Percentiles rank a stretch among this genome's conserved stretches.
Evolutionary conservation across 768 basidiomycete genomes (phyloP).

Genomic region (Pisolithus sp.): DNA sequence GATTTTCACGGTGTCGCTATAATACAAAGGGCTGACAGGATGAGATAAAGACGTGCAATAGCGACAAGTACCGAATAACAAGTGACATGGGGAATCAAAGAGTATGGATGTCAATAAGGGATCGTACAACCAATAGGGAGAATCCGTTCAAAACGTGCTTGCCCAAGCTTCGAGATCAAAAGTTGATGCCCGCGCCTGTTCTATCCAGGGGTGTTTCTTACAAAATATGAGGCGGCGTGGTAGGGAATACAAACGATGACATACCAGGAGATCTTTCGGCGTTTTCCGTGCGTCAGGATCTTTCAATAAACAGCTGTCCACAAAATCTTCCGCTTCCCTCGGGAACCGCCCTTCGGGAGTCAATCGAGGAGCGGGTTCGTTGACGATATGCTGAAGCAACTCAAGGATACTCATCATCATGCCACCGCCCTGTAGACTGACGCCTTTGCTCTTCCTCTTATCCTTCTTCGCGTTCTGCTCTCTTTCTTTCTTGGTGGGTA

Average conservation of each 20-base stretch:
- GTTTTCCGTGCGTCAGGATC: constrained; percentile 79
- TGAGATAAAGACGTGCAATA: constrained; percentile 26
- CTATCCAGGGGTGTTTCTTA: constrained; percentile 74
- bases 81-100: constrained; percentile 22
- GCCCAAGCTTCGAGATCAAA: constrained; percentile 81
- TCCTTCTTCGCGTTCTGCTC: constrained; percentile 59
- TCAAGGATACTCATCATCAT: constrained; percentile 99
- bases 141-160: constrained; percentile 51
- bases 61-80: constrained; percentile 15
- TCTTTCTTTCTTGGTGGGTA: constrained; percentile 35
- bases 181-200: constrained; percentile 48
- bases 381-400: constrained; percentile 95
- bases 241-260: background rate
- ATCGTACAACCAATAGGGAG: constrained; percentile 9
- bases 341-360: constrained; percentile 72
- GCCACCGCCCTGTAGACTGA: constrained; percentile 86
- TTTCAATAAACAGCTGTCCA: constrained; percentile 87
- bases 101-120: constrained; percentile 6
- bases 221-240: background rate
- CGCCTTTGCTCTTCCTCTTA: constrained; percentile 85
- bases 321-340: constrained; percentile 70
- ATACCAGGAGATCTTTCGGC: constrained; percentile 80
- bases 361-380: constrained; percentile 91
- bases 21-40: constrained; percentile 25
- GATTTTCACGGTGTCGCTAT: constrained; percentile 17